phyloP scores from a whole-genome alignment of 1,139 yeast species.

The Candida albicans region DNA sequence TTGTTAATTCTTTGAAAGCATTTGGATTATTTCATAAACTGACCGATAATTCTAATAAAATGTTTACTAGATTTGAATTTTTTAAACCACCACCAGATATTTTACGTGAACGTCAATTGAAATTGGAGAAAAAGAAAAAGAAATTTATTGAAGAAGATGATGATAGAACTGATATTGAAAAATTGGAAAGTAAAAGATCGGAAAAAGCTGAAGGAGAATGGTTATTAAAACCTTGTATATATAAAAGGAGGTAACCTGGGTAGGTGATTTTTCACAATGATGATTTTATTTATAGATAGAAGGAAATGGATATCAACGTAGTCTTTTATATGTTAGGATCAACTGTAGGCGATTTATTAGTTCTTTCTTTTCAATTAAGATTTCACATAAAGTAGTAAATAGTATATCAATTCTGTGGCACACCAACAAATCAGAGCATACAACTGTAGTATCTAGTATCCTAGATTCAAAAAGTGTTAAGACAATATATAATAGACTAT shows the following conservation, averaged over 20 bases:
- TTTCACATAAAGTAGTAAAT: too few species aligned
- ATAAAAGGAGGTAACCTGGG: constrained; percentile 73
- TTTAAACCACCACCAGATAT: constrained; percentile 81
- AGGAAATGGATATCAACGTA: too few species aligned
- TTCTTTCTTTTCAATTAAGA: too few species aligned
- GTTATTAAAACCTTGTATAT: constrained; percentile 92
- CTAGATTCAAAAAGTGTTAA: too few species aligned
- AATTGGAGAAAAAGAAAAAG: constrained; percentile 60
- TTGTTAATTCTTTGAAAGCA: constrained; percentile 72
- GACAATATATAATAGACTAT: too few species aligned
- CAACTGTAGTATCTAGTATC: too few species aligned
- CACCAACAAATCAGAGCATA: too few species aligned
- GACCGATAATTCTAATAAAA: constrained; percentile 84
- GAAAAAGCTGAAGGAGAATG: constrained; percentile 76
- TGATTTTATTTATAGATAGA: too few species aligned
- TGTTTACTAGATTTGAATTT: constrained; percentile 94
- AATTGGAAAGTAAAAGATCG: constrained; percentile 55
- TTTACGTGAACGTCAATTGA: constrained; percentile 62
- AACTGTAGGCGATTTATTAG: too few species aligned
- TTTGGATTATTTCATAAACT: constrained; percentile 85
- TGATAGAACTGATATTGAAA: constrained; percentile 60
- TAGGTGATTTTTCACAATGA: not conserved
- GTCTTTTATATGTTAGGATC: too few species aligned
- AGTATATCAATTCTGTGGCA: too few species aligned
- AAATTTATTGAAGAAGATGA: constrained; percentile 78